Percentiles rank a stretch among this genome's conserved stretches.
phyloP scores from a whole-genome alignment of 192 early-diverging fungal species.

The Coemansia sp. region DNA sequence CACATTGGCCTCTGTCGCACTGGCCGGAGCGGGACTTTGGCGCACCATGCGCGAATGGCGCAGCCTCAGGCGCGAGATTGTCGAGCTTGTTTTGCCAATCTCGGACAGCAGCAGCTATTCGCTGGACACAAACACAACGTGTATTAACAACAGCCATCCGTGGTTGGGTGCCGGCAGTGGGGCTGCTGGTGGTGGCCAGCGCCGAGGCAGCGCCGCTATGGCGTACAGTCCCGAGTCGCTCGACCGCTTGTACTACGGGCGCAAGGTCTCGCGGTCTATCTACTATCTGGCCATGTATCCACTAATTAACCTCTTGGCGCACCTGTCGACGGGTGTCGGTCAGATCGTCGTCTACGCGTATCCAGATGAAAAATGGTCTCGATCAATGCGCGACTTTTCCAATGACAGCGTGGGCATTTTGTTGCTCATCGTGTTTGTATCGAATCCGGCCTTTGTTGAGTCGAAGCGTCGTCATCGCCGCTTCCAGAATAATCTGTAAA shows the following conservation, averaged over 20 bases:
- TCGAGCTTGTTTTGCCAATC: slow-evolving; percentile 48
- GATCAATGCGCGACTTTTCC: slow-evolving; percentile 45
- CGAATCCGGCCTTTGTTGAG: slow-evolving; percentile 53
- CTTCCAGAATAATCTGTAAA: slow-evolving; percentile 10
- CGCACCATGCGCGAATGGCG: slow-evolving; percentile 53
- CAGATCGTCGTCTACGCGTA: slow-evolving; percentile 52
- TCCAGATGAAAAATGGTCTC: slow-evolving; percentile 38
- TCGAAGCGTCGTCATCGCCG: slow-evolving; percentile 27
- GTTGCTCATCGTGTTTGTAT: slow-evolving; percentile 47
- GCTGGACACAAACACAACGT: slow-evolving; percentile 5
- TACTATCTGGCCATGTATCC: slow-evolving; percentile 53
- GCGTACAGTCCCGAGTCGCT: slow-evolving; percentile 44
- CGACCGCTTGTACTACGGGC: slow-evolving; percentile 51
- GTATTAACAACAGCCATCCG: slow-evolving; percentile 1
- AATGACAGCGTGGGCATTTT: slow-evolving; percentile 53
- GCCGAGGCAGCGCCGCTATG: slow-evolving; percentile 8
- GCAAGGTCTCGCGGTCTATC: slow-evolving; percentile 51
- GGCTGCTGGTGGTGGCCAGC: slow-evolving; percentile 1
- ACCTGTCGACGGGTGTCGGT: slow-evolving; percentile 41
- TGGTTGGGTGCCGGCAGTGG: neutral
- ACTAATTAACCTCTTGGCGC: slow-evolving; percentile 45
- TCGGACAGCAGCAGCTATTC: slow-evolving; percentile 27
- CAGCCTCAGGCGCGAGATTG: slow-evolving; percentile 40
- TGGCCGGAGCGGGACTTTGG: slow-evolving; percentile 52
- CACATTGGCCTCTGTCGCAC: slow-evolving; percentile 42